A percentile compares a stretch with the other conserved stretches of the same genome.
phyloP scores from a whole-genome alignment of 78 protist genomes.

The Dictyostelium capitatum region DNA sequence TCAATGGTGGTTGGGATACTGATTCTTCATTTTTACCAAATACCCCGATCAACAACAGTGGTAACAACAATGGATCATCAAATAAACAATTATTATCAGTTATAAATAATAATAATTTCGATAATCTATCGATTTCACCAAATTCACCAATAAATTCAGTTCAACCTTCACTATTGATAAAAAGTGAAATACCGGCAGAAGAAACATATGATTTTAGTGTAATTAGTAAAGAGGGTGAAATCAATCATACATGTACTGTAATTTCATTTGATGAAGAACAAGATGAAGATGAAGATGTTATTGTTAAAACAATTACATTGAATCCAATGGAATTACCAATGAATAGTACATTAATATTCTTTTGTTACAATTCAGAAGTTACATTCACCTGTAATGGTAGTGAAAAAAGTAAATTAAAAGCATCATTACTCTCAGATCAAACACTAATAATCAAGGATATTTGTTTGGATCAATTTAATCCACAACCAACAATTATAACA shows the following conservation, averaged over 20 bases:
- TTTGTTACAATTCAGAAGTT: not conserved
- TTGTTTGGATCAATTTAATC: not conserved
- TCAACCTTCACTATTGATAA: not conserved
- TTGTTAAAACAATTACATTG: not conserved
- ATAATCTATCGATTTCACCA: not conserved
- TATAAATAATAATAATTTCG: not conserved
- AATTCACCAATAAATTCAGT: not conserved
- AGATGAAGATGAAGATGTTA: not conserved
- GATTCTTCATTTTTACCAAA: constrained; percentile 31
- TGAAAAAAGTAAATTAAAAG: not conserved
- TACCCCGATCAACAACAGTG: not conserved
- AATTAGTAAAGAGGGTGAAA: not conserved
- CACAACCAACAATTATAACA: not conserved
- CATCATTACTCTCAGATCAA: not conserved
- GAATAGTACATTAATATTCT: not conserved
- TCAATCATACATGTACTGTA: not conserved
- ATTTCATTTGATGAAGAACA: not conserved
- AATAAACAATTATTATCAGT: not conserved
- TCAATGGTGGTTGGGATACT: constrained; percentile 67
- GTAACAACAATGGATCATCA: not conserved
- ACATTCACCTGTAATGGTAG: not conserved
- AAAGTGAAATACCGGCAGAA: not conserved
- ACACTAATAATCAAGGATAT: constrained; percentile 41
- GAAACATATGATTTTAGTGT: constrained; percentile 37
- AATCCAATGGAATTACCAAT: not conserved